These are phyloP conservation scores for Wallacemonas collosoma DNA, from an alignment of 208 protist genomes.

Conservation along the genomic window DNA sequence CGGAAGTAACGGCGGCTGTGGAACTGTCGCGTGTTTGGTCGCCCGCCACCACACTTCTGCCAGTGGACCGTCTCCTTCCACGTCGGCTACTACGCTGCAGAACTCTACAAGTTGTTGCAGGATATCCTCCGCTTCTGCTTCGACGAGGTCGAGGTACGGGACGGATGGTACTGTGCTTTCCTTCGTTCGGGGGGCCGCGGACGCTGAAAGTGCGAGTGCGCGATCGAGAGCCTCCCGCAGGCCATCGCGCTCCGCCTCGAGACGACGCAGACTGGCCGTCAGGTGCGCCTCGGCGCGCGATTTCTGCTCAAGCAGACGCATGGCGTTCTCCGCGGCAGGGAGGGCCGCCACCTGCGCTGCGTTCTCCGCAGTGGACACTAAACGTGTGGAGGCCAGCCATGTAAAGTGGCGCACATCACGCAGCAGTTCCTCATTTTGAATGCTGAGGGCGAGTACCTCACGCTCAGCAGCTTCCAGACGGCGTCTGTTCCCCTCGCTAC, in stretches of 20 bases:
- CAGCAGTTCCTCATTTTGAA: conserved; percentile 30
- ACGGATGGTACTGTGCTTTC: neutral
- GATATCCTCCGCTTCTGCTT: conserved; percentile 14
- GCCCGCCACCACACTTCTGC: neutral
- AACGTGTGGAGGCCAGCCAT: conserved; percentile 4
- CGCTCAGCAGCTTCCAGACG: conserved; percentile 16
- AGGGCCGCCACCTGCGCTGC: neutral
- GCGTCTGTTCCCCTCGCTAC: neutral
- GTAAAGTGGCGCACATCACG: conserved; percentile 23
- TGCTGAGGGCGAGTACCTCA: conserved; percentile 27
- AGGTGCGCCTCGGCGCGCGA: neutral
- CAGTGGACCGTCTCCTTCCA: neutral
- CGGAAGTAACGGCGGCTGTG: conserved; percentile 13
- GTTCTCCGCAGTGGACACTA: conserved; percentile 1
- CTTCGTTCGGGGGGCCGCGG: neutral
- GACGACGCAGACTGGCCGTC: neutral
- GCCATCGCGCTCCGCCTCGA: conserved; percentile 4
- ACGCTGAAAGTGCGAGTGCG: neutral
- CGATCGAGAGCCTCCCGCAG: neutral
- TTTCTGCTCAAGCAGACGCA: neutral
- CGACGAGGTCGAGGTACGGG: neutral
- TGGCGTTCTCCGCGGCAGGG: neutral
- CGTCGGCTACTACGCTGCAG: conserved; percentile 2
- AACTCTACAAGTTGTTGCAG: conserved; percentile 12
- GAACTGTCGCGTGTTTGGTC: neutral